Percentiles rank a stretch among this genome's conserved stretches.
Conservation (phyloP, 345 rosid species). For the Acer saccharum region DNA sequence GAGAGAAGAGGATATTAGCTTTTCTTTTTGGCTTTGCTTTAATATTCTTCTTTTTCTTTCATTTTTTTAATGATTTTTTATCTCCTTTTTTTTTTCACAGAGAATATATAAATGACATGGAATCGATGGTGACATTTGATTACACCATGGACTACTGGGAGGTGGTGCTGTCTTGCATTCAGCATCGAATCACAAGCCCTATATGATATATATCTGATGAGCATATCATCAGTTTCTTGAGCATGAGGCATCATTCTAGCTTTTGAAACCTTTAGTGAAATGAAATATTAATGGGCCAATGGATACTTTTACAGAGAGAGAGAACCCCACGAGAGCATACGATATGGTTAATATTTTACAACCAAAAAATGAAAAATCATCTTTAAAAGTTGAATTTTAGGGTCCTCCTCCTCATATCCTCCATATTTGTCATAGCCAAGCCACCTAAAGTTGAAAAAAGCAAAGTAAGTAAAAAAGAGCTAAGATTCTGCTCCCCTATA, state of each 20-base stretch:
- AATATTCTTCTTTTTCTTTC: background rate
- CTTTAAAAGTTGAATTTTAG: constrained; percentile 40
- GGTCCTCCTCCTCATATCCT: constrained; percentile 56
- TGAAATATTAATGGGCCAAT: constrained; percentile 29
- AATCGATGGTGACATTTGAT: constrained; percentile 34
- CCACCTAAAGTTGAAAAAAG: constrained; percentile 38
- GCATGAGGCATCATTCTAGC: constrained; percentile 37
- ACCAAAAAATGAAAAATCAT: constrained; percentile 21
- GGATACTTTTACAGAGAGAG: constrained; percentile 28
- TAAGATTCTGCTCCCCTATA: constrained; percentile 37
- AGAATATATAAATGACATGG: constrained; percentile 2
- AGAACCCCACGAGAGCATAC: constrained; percentile 41
- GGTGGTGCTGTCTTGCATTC: constrained; percentile 50
- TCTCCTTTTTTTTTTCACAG: background rate
- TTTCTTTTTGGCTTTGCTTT: constrained; percentile 15
- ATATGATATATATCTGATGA: constrained; percentile 9
- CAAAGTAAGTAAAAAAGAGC: constrained; percentile 17
- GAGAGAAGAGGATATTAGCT: background rate
- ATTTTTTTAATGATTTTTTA: background rate
- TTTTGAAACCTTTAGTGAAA: constrained; percentile 41
- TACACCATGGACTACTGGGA: constrained; percentile 20
- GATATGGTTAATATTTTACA: constrained; percentile 24
- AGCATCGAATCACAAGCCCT: constrained; percentile 43
- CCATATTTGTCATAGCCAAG: constrained; percentile 40
- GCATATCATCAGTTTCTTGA: constrained; percentile 1